A percentile compares a stretch with the other conserved stretches of the same genome.
phyloP scores from a whole-genome alignment of 1,139 yeast genomes.

The Saccharomyces hybrid region DNA sequence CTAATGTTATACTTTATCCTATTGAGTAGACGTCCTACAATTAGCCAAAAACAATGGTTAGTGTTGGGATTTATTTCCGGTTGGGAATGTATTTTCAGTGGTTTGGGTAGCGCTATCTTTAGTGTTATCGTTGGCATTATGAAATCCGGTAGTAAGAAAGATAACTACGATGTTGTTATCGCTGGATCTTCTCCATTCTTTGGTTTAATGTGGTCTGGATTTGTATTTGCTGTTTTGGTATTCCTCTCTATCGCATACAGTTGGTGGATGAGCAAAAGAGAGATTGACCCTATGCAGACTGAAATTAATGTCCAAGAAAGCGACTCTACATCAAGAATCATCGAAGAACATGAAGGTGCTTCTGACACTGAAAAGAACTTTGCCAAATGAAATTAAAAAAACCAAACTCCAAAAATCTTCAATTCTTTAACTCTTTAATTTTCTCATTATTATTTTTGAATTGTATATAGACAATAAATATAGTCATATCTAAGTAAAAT shows the following conservation, averaged over 20 bases:
- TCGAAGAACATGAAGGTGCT: conserved; percentile 1
- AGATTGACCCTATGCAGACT: conserved; percentile 7
- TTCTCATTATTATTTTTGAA: not conserved
- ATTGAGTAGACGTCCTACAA: conserved; percentile 2
- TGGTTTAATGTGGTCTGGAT: conserved; percentile 29
- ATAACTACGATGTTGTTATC: conserved; percentile 26
- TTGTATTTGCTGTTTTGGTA: conserved; percentile 21
- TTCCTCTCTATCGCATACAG: conserved; percentile 11
- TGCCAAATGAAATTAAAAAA: not conserved
- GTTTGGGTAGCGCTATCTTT: conserved; percentile 25
- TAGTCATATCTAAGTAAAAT: conserved; percentile 2
- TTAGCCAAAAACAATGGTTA: conserved; percentile 11
- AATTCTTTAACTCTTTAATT: not conserved
- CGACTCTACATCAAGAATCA: conserved; percentile 1
- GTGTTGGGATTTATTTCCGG: conserved; percentile 8
- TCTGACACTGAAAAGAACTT: conserved; percentile 1
- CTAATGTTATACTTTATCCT: conserved; percentile 11
- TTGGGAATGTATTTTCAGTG: conserved; percentile 20
- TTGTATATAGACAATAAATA: not conserved
- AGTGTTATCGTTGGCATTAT: conserved; percentile 27
- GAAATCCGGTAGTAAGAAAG: conserved; percentile 29
- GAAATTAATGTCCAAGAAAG: conserved; percentile 3
- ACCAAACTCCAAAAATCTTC: not conserved
- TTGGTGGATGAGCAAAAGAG: not conserved
- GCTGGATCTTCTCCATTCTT: conserved; percentile 20